Percentiles rank a stretch among this genome's conserved stretches.
phyloP scores from a whole-genome alignment of 1,139 yeast species.

The Zygoascus meyerae region DNA sequence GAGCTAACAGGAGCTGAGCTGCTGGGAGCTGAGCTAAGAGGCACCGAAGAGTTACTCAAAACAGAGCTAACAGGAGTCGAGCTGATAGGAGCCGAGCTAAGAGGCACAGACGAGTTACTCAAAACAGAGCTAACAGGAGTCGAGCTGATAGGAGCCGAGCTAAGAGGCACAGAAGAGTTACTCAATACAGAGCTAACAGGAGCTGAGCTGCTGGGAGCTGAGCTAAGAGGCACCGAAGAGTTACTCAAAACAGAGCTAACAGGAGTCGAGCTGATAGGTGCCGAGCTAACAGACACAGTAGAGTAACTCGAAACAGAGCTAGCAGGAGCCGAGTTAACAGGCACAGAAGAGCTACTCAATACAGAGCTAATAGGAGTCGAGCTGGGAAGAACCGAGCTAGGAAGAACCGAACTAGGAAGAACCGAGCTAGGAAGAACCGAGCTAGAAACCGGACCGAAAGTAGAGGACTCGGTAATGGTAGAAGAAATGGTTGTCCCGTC shows the following conservation, averaged over 20 bases:
- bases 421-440: not conserved
- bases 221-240: conserved; percentile 2
- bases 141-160: not conserved
- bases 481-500: not conserved
- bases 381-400: not conserved
- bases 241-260: not conserved
- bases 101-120: no score
- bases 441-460: not conserved
- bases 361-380: not conserved
- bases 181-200: conserved; percentile 6
- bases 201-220: conserved; percentile 5
- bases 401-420: not conserved
- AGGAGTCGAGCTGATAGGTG: not conserved
- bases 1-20: not conserved
- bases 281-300: not conserved
- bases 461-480: not conserved
- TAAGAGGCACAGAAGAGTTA: not conserved
- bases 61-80: no score
- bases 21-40: not conserved
- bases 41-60: not conserved
- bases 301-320: conserved; percentile 4
- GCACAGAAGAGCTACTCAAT: not conserved
- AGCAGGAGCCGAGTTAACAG: not conserved
- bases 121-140: not conserved
- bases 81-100: not conserved